Conservation (phyloP, 805 yeast genomes). For the Yueomyces sp. region DNA sequence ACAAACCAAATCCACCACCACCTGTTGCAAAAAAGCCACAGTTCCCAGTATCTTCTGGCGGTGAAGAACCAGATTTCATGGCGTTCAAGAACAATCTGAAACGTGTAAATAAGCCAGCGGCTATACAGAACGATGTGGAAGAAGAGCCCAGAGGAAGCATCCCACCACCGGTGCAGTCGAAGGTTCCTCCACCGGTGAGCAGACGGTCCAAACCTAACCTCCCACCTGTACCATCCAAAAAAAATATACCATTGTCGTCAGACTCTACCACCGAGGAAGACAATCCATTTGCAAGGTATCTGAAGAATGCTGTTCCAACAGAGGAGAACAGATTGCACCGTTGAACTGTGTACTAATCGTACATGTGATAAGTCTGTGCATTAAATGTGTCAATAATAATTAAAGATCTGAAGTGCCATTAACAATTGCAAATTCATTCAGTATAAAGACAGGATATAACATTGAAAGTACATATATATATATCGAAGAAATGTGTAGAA, state of each 20-base stretch:
- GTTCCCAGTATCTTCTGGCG: neutral
- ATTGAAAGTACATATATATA: neutral
- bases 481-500: neutral
- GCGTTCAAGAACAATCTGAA: neutral
- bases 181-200: neutral
- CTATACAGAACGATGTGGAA: neutral
- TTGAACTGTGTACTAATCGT: too few relatives aligned
- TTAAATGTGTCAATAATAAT: too few relatives aligned
- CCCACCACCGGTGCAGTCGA: neutral
- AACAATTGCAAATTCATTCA: too few relatives aligned
- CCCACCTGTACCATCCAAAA: constrained; percentile 30
- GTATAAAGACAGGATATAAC: too few relatives aligned
- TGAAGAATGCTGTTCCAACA: constrained; percentile 26
- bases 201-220: constrained; percentile 13
- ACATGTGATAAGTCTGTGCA: too few relatives aligned
- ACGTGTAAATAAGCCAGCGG: neutral
- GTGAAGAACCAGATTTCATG: neutral
- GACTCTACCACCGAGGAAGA: constrained; percentile 3
- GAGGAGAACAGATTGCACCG: constrained; percentile 23
- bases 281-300: constrained; percentile 26
- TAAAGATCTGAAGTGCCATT: too few relatives aligned
- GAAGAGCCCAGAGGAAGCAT: neutral
- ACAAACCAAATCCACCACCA: neutral
- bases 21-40: neutral
- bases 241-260: constrained; percentile 1